Conservation (phyloP, 345 rosid genomes). For the Arabidopsis arenosa region DNA sequence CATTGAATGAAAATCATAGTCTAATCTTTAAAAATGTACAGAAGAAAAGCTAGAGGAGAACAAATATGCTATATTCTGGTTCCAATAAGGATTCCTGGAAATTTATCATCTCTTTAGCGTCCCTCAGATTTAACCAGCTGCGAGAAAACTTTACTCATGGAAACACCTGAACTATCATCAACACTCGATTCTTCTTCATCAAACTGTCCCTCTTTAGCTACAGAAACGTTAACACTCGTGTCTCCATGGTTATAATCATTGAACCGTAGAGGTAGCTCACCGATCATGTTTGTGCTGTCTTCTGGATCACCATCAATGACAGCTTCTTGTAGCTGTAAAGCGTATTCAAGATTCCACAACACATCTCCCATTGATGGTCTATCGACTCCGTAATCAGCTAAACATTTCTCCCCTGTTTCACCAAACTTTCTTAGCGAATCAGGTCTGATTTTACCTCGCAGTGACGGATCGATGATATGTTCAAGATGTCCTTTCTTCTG, state of each 20-base stretch:
- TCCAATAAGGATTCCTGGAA: background rate
- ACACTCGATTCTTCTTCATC: constrained; percentile 50
- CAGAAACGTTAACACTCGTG: constrained; percentile 42
- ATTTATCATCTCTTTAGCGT: constrained; percentile 41
- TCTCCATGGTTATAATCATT: constrained; percentile 54
- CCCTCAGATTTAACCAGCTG: constrained; percentile 88
- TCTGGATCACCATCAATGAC: constrained; percentile 61
- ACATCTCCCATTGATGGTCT: constrained; percentile 93
- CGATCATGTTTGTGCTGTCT: constrained; percentile 77
- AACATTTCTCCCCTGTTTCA: constrained; percentile 91
- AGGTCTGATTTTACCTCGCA: constrained; percentile 62
- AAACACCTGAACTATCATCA: constrained; percentile 62
- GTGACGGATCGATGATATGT: constrained; percentile 68
- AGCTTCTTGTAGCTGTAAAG: constrained; percentile 80
- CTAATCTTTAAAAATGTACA: too few relatives aligned
- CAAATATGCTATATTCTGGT: background rate
- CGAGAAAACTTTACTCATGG: constrained; percentile 84
- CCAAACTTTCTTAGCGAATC: constrained; percentile 85
- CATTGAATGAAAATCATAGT: too few relatives aligned
- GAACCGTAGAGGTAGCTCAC: constrained; percentile 64
- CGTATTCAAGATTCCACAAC: constrained; percentile 89
- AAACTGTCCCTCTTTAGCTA: constrained; percentile 43
- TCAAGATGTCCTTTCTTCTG: constrained; percentile 82
- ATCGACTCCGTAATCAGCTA: constrained; percentile 81
- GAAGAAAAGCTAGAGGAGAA: background rate